These are phyloP conservation scores for Rhodotorula sp. DNA, from an alignment of 1,284 basidiomycete genomes.

Conservation along the genomic window DNA sequence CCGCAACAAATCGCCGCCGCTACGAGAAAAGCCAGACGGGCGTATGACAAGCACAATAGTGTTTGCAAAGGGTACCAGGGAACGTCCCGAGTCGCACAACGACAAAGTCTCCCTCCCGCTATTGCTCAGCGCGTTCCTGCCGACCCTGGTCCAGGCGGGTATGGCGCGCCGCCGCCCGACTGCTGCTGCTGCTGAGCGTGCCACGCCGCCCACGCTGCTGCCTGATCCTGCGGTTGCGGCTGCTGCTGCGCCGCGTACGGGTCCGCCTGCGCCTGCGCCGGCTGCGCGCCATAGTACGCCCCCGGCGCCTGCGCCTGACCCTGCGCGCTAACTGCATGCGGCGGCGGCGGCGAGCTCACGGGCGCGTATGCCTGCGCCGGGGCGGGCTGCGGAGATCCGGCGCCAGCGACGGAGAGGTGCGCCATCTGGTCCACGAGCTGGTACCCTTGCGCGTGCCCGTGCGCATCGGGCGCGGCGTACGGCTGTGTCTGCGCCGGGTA, in stretches of 20 bases:
- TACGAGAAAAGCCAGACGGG: too few species aligned
- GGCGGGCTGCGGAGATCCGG: background rate
- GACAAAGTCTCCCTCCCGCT: background rate
- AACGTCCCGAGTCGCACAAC: too few species aligned
- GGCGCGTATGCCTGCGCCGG: background rate
- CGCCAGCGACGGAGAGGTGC: background rate
- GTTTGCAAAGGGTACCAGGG: too few species aligned
- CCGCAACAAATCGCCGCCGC: too few species aligned
- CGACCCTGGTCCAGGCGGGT: background rate
- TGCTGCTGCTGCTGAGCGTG: constrained; percentile 5
- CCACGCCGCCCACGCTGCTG: constrained; percentile 14
- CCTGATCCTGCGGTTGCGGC: background rate
- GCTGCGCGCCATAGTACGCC: background rate
- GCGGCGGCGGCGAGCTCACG: background rate
- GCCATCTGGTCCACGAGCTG: constrained; percentile 4
- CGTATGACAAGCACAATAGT: too few species aligned
- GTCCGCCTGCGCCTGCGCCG: background rate
- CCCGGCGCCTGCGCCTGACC: background rate
- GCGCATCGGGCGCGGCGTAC: background rate
- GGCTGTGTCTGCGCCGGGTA: constrained; percentile 15
- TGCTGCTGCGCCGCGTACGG: background rate
- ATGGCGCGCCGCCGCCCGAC: background rate
- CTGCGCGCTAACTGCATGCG: background rate
- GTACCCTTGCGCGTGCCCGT: background rate
- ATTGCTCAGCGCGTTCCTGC: background rate